Percentiles rank a stretch among this genome's conserved stretches.
These are phyloP conservation scores for Gynochthodes officinalis DNA, from an alignment of 257 asterid species.

Conservation along the genomic window DNA sequence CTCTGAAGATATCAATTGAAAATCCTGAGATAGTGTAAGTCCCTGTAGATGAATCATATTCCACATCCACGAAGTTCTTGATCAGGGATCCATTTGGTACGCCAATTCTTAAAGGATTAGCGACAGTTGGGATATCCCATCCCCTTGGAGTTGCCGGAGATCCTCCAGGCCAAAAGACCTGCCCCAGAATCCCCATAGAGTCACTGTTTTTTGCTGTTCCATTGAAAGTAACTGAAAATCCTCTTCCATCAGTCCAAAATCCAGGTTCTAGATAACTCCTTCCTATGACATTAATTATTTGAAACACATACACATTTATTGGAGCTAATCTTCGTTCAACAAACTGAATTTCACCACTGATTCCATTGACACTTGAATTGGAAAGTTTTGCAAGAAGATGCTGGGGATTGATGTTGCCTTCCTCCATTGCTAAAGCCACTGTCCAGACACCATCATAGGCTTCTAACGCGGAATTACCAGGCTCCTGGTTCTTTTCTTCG, in stretches of 20 bases:
- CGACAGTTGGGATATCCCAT: conserved; percentile 31
- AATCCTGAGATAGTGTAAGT: conserved; percentile 23
- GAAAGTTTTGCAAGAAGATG: conserved; percentile 13
- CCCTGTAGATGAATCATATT: conserved; percentile 6
- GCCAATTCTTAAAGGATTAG: conserved; percentile 30
- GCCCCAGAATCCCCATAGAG: conserved; percentile 30
- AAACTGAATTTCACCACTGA: conserved; percentile 29
- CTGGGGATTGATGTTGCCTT: background rate
- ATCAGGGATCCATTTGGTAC: conserved; percentile 27
- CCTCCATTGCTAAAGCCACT: conserved; percentile 23
- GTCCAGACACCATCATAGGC: conserved; percentile 32
- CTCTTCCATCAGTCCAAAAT: conserved; percentile 27
- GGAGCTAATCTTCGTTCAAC: conserved; percentile 20
- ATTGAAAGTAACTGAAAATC: conserved; percentile 23
- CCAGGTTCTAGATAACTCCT: conserved; percentile 33
- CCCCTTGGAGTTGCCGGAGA: conserved; percentile 29
- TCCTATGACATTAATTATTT: conserved; percentile 33
- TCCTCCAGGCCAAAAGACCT: conserved; percentile 39
- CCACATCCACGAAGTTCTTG: conserved; percentile 30
- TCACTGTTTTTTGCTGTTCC: background rate
- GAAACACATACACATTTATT: conserved; percentile 13
- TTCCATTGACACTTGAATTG: conserved; percentile 11
- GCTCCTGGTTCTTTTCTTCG: conserved; percentile 27
- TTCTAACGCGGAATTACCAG: conserved; percentile 28
- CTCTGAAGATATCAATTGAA: conserved; percentile 32